phyloP scores from a whole-genome alignment of 2,329 filamentous ascomycete genomes.

The Chlorencoelia australis region DNA sequence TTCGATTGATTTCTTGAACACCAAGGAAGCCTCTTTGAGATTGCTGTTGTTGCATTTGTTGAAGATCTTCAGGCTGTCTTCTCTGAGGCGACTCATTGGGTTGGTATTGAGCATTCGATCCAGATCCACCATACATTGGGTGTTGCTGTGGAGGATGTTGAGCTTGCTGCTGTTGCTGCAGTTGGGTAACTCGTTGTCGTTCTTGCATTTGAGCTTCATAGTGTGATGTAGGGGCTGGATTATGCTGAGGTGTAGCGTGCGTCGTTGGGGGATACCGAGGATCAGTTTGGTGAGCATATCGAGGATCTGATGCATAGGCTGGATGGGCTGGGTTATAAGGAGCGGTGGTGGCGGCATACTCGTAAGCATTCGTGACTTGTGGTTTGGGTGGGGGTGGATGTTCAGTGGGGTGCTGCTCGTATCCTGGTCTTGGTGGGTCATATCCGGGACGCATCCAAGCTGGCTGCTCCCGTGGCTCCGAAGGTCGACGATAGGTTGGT shows the following conservation, averaged over 20 bases:
- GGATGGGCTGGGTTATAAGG: slow-evolving; percentile 19
- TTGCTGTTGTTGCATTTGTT: slow-evolving; percentile 45
- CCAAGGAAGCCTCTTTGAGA: slow-evolving; percentile 60
- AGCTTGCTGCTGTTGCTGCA: slow-evolving; percentile 29
- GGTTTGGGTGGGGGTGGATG: slow-evolving; percentile 11
- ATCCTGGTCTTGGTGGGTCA: slow-evolving; percentile 13
- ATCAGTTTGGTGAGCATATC: too few relatives aligned
- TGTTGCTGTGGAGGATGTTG: slow-evolving; percentile 27
- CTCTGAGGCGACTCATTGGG: slow-evolving; percentile 37
- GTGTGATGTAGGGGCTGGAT: slow-evolving; percentile 20
- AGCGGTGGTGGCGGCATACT: slow-evolving; percentile 18
- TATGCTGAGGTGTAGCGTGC: slow-evolving; percentile 26
- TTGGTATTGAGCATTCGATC: slow-evolving; percentile 31
- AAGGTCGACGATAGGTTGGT: slow-evolving; percentile 16
- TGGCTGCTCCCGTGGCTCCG: slow-evolving; percentile 21
- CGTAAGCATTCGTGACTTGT: slow-evolving; percentile 17
- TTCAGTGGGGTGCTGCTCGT: slow-evolving; percentile 11
- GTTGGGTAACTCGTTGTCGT: slow-evolving; percentile 26
- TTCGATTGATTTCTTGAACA: slow-evolving; percentile 65
- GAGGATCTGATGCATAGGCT: slow-evolving; percentile 21
- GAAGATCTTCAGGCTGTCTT: slow-evolving; percentile 36
- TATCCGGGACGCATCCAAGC: slow-evolving; percentile 23
- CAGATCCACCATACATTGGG: slow-evolving; percentile 28
- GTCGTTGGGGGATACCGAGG: slow-evolving; percentile 27
- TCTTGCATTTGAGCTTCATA: slow-evolving; percentile 23